These are phyloP conservation scores for Fistulinella cinereoalba DNA, from an alignment of 1,284 basidiomycete species.

Conservation along the genomic window DNA sequence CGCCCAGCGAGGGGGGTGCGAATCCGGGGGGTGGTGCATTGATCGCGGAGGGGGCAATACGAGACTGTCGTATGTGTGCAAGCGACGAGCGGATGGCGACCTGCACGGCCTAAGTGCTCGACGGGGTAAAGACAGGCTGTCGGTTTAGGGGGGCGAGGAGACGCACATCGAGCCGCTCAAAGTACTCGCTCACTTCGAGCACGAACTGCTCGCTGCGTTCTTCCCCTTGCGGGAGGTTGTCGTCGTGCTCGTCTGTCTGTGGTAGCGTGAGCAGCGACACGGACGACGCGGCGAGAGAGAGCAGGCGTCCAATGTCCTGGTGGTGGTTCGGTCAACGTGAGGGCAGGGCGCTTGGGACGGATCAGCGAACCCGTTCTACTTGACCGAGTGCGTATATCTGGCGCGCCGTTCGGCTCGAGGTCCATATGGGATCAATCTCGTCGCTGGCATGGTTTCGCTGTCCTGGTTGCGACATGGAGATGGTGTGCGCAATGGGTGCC, in stretches of 20 bases:
- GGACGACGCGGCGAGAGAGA: constrained; percentile 70
- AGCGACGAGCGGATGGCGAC: constrained; percentile 70
- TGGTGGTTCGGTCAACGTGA: not conserved
- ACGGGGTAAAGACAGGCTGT: too few species aligned
- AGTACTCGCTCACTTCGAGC: constrained; percentile 78
- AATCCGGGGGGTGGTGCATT: constrained; percentile 70
- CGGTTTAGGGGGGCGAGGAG: too few species aligned
- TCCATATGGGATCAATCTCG: constrained; percentile 72
- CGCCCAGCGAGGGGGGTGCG: constrained; percentile 70
- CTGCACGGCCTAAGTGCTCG: constrained; percentile 63
- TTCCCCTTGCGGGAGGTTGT: constrained; percentile 69
- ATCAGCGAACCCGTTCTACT: constrained; percentile 68
- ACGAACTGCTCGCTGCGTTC: constrained; percentile 82
- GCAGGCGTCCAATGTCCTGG: constrained; percentile 71
- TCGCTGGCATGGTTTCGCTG: constrained; percentile 8
- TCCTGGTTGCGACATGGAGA: constrained; percentile 21
- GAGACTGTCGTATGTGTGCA: constrained; percentile 76
- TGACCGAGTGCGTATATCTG: constrained; percentile 79
- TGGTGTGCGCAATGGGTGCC: too few species aligned
- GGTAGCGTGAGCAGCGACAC: constrained; percentile 74
- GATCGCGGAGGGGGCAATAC: constrained; percentile 78
- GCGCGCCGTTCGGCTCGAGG: constrained; percentile 72
- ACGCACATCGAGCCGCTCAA: constrained; percentile 74
- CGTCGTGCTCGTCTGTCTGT: constrained; percentile 66
- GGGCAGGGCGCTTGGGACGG: not conserved